Evolutionary conservation across 2,329 filamentous ascomycete genomes (phyloP).

Genomic region (Venturia nashicola): DNA sequence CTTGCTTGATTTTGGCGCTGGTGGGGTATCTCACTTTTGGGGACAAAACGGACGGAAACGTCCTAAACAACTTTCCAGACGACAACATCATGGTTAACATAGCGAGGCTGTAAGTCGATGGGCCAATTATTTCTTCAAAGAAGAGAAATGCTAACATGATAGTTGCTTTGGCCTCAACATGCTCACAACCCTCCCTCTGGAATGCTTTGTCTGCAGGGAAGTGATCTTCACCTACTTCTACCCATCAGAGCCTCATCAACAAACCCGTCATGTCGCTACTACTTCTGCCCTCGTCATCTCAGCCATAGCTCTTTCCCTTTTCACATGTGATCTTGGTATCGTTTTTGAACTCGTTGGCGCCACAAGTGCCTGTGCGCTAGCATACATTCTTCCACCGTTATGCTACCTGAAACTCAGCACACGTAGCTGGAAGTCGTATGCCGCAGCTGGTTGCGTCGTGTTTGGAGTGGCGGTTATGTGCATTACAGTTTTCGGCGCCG

Average conservation of each 20-base stretch:
- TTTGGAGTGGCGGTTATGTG: slow-evolving; percentile 75
- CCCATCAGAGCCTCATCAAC: slow-evolving; percentile 54
- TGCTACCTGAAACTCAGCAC: slow-evolving; percentile 92
- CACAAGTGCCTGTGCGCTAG: slow-evolving; percentile 84
- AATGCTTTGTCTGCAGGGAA: slow-evolving; percentile 94
- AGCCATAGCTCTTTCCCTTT: slow-evolving; percentile 63
- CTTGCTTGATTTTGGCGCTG: slow-evolving; percentile 79
- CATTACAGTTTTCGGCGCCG: slow-evolving; percentile 64
- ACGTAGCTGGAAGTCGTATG: slow-evolving; percentile 59
- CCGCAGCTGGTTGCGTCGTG: slow-evolving; percentile 55
- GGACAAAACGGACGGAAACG: slow-evolving; percentile 82
- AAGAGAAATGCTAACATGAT: slow-evolving; percentile 4
- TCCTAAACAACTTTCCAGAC: slow-evolving; percentile 91
- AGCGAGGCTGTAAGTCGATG: slow-evolving; percentile 53
- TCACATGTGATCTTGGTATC: slow-evolving; percentile 86
- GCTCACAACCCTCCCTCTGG: slow-evolving; percentile 90
- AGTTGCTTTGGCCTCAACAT: slow-evolving; percentile 94
- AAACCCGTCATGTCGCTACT: slow-evolving; percentile 75
- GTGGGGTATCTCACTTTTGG: slow-evolving; percentile 89
- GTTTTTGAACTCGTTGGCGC: slow-evolving; percentile 96
- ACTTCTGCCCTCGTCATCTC: slow-evolving; percentile 69
- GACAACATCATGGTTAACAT: slow-evolving; percentile 92
- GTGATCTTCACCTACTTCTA: slow-evolving; percentile 86
- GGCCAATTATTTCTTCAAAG: not conserved
- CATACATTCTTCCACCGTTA: slow-evolving; percentile 87